phyloP scores from a whole-genome alignment of 257 asterid species.

The Solanum clarkiae region DNA sequence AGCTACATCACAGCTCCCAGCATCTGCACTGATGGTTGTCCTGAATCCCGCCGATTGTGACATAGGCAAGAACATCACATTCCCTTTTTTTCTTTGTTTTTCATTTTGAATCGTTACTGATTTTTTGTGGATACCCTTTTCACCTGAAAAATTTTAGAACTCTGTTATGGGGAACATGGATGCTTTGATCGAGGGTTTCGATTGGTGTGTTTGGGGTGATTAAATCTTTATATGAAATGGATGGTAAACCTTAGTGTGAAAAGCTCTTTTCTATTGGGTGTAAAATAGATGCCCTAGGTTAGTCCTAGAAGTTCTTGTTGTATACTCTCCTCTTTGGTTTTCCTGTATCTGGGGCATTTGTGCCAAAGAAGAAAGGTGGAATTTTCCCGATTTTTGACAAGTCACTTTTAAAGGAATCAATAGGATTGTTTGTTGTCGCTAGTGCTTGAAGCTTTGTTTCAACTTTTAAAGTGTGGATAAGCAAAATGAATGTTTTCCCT shows the following conservation, averaged over 20 bases:
- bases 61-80: slow-evolving; percentile 20
- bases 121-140: not conserved
- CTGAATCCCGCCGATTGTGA: slow-evolving; percentile 60
- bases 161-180: not conserved
- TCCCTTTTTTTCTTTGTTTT: not conserved
- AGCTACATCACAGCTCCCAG: not conserved
- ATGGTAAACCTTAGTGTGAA: not conserved
- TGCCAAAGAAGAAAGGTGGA: not conserved
- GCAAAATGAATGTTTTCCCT: not conserved
- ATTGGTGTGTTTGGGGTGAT: not conserved
- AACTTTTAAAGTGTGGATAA: not conserved
- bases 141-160: not conserved
- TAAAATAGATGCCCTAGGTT: not conserved
- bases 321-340: not conserved
- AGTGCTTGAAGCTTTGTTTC: not conserved
- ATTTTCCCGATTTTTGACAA: not conserved
- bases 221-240: not conserved
- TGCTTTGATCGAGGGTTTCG: not conserved
- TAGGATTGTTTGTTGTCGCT: not conserved
- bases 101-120: not conserved
- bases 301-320: not conserved
- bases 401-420: not conserved
- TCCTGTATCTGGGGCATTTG: not conserved
- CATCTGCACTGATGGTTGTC: slow-evolving; percentile 5
- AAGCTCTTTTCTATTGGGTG: not conserved